A percentile compares a stretch with the other conserved stretches of the same genome.
Conservation (phyloP, 1,139 yeast species). For the Spathaspora sp. region DNA sequence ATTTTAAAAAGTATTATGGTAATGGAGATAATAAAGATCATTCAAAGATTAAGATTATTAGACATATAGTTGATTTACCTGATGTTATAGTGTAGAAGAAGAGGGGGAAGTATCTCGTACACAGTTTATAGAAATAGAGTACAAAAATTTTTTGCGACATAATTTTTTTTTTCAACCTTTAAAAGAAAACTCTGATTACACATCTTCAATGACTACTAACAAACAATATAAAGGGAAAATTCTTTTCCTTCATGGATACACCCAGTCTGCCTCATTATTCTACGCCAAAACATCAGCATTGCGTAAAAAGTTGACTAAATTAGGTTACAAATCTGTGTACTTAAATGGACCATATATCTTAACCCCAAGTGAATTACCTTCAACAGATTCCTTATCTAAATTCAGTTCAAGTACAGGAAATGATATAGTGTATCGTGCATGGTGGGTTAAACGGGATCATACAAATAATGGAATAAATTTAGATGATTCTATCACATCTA, state of each 20-base stretch:
- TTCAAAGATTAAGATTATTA: slow-evolving; percentile 31
- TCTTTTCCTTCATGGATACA: slow-evolving; percentile 45
- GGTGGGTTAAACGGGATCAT: slow-evolving; percentile 35
- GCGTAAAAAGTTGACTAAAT: slow-evolving; percentile 35
- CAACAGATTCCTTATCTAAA: slow-evolving; percentile 45
- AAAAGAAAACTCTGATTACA: not conserved
- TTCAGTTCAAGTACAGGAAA: slow-evolving; percentile 30
- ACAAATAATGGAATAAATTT: slow-evolving; percentile 24
- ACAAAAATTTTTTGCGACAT: not conserved
- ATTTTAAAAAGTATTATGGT: slow-evolving; percentile 37
- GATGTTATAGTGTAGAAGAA: not conserved
- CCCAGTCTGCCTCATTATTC: slow-evolving; percentile 45
- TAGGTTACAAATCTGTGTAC: slow-evolving; percentile 63
- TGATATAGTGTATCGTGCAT: slow-evolving; percentile 29
- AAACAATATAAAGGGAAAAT: slow-evolving; percentile 25
- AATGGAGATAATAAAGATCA: slow-evolving; percentile 26
- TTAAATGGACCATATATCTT: slow-evolving; percentile 73
- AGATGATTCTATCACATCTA: slow-evolving; percentile 29
- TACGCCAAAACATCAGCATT: slow-evolving; percentile 49
- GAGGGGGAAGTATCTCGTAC: too few species aligned
- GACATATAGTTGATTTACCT: slow-evolving; percentile 31
- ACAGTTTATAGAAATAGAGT: not conserved
- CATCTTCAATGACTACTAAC: slow-evolving; percentile 4
- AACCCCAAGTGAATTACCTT: slow-evolving; percentile 67
- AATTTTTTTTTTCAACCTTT: too few species aligned